Conservation (phyloP, 1,284 basidiomycete species). For the Heimioporus retisporus region DNA sequence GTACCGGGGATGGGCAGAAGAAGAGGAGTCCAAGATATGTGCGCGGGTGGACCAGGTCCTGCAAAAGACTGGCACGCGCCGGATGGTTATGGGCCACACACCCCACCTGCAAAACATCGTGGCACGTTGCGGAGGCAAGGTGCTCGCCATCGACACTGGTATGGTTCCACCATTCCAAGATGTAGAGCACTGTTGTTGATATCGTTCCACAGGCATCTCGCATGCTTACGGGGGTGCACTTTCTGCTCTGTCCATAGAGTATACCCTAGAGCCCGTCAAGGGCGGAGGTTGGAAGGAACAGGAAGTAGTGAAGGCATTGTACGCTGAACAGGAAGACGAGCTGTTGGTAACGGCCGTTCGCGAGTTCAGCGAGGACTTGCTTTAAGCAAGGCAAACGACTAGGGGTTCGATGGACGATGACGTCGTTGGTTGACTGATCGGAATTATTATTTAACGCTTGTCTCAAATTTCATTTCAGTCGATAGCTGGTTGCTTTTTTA, state of each 20-base stretch:
- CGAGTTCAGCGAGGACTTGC: constrained; percentile 37
- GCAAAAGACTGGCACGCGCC: constrained; percentile 77
- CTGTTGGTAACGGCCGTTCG: constrained; percentile 45
- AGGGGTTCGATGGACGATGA: constrained; percentile 30
- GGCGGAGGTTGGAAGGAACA: constrained; percentile 72
- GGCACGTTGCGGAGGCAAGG: constrained; percentile 85
- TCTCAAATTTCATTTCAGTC: constrained; percentile 9
- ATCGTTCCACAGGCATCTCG: constrained; percentile 74
- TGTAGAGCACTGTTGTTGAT: constrained; percentile 10
- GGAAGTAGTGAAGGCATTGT: constrained; percentile 85
- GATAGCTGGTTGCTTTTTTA: background rate
- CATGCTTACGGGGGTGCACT: constrained; percentile 94
- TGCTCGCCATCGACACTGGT: constrained; percentile 94
- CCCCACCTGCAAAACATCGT: constrained; percentile 89
- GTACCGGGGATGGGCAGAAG: constrained; percentile 92
- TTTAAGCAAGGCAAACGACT: constrained; percentile 17
- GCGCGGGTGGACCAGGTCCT: constrained; percentile 75
- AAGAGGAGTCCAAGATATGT: constrained; percentile 78
- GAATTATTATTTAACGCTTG: constrained; percentile 35
- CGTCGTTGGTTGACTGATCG: constrained; percentile 26
- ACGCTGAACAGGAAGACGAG: constrained; percentile 65
- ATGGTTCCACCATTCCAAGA: constrained; percentile 6
- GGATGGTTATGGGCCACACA: constrained; percentile 96
- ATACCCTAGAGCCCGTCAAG: constrained; percentile 71
- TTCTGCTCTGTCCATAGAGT: constrained; percentile 88